Base-by-base conservation (phyloP, 2,329 filamentous ascomycete species). In the Ambrosiella beaveri region DNA sequence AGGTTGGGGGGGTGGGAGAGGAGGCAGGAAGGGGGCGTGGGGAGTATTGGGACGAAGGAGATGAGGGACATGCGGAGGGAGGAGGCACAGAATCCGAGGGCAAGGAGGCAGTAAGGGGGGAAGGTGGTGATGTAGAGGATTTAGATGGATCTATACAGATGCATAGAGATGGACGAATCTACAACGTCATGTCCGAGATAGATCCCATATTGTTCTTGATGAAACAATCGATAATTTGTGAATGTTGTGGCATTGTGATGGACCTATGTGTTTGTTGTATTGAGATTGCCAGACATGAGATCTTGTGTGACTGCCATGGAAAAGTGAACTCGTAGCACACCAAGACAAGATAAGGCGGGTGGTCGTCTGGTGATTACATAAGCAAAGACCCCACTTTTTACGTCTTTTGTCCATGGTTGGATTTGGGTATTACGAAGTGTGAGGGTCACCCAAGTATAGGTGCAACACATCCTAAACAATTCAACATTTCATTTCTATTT, bases 31-130 rank as follows among this genome's bases (percentile, higher is more conserved):
- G 93, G 93, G 3, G 93, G 93, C 0, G 69, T 91, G 61, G 91
- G 91, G 2, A 93, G 88, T 66, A 69, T 97, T 68, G 88, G 89
- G 2, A 97, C 91, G 3, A 95, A 89, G 72, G 91, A 97, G 75
- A 81, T 90, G 67, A 79, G 93, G 61, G 88, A 95, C 64, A 90
- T 84, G 71, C 81, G 89, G 68, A 82, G 79, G 66, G 76, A 81
- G 54, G 89, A 96, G 69, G 89, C 91, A 4, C 73, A 80, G 62
- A 86, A 95, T 74, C 90, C 90, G 50, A 79, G 90, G 66, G 77
- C 84, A 63, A 79, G 83, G 61, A 81, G 81, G 69, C 65, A 69
- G 56, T 78, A 62, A 66, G 49, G 35, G 15, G 15, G 38, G 15
- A 27, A 51, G 47, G 39, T 11, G 39, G 4, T 8, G 39, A 36